Percentiles rank a stretch among this genome's conserved stretches.
Conservation (phyloP, 2,329 filamentous ascomycete species). For the Aciculosporium take region DNA sequence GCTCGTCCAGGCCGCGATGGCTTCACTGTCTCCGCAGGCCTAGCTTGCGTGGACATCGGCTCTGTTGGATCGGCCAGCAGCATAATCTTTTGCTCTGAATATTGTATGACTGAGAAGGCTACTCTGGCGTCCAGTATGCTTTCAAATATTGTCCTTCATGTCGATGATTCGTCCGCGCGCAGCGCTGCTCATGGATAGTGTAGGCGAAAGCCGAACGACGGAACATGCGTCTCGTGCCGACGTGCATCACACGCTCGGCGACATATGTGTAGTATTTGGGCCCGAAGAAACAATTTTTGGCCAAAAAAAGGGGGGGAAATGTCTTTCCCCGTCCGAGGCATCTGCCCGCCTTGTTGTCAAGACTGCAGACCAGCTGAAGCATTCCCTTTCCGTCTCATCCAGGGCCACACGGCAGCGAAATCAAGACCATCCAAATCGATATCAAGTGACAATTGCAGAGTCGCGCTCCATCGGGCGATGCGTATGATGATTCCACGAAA, state of each 20-base stretch:
- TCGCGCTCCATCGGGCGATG: neutral
- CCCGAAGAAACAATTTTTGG: too few relatives aligned
- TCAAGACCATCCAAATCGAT: constrained; percentile 3
- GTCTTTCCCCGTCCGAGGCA: neutral
- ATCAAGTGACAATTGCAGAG: neutral
- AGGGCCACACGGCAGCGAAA: neutral
- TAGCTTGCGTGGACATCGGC: neutral
- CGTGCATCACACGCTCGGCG: neutral
- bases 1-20: constrained; percentile 1
- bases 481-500: neutral
- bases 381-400: neutral
- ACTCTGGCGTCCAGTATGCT: too few relatives aligned
- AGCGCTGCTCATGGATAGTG: neutral
- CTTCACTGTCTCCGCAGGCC: neutral
- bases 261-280: too few relatives aligned
- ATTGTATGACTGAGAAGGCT: too few relatives aligned
- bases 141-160: neutral
- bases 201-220: neutral
- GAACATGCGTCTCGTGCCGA: neutral
- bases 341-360: neutral
- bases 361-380: neutral
- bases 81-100: neutral
- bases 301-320: too few relatives aligned
- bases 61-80: too few relatives aligned
- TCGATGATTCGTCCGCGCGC: neutral